A percentile compares a stretch with the other conserved stretches of the same genome.
Evolutionary conservation across 2,329 filamentous ascomycete species (phyloP).

Genomic region (Sporothrix protearum): DNA sequence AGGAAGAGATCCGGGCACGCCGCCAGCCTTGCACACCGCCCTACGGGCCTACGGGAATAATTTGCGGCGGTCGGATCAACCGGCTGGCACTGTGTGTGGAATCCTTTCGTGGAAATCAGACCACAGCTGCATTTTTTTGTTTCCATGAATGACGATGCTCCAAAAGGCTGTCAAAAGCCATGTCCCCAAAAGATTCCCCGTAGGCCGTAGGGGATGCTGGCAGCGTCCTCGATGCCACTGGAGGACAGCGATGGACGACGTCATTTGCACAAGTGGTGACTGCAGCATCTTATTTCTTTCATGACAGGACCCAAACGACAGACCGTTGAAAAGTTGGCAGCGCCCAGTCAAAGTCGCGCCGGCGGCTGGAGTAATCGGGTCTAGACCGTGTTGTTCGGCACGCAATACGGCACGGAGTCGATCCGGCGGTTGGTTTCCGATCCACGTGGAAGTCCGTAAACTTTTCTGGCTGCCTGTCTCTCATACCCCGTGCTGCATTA

Average conservation of each 20-base stretch:
- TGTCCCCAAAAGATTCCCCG: no score
- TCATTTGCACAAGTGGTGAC: background rate
- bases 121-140: background rate
- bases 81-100: background rate
- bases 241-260: background rate
- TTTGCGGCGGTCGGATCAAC: background rate
- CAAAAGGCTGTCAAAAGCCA: background rate
- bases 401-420: background rate
- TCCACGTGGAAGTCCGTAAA: background rate
- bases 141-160: background rate
- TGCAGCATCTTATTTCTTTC: background rate
- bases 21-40: slow-evolving; percentile 17
- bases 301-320: background rate
- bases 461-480: background rate
- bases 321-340: background rate
- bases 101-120: background rate
- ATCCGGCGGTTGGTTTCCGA: background rate
- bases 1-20: background rate
- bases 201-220: background rate
- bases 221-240: background rate
- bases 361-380: background rate
- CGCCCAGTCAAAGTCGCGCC: background rate
- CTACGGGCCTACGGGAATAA: background rate
- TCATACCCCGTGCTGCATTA: background rate
- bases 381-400: background rate